phyloP scores from a whole-genome alignment of 768 basidiomycete genomes.

The Pholiota molesta region DNA sequence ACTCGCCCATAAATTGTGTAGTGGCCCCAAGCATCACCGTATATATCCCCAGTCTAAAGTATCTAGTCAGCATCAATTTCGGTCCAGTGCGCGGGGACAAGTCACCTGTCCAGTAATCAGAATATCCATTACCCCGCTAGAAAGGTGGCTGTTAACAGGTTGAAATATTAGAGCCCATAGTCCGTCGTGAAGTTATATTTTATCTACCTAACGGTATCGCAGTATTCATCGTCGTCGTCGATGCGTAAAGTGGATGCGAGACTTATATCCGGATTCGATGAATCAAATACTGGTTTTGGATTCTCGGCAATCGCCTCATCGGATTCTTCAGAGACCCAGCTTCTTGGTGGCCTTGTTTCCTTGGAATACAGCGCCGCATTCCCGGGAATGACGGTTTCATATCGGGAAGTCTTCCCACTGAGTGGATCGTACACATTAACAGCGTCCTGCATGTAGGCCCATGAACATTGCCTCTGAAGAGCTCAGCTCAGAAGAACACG shows the following conservation, averaged over 20 bases:
- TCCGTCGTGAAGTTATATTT: neutral
- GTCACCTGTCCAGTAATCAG: constrained; percentile 54
- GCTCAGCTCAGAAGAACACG: constrained; percentile 2
- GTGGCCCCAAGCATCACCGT: constrained; percentile 54
- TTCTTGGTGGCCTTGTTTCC: constrained; percentile 22
- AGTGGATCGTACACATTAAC: constrained; percentile 44
- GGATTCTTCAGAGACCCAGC: constrained; percentile 23
- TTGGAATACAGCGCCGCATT: constrained; percentile 40
- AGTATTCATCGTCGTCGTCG: constrained; percentile 43
- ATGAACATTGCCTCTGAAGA: neutral
- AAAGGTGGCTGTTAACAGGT: constrained; percentile 25
- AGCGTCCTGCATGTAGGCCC: constrained; percentile 36
- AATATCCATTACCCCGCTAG: constrained; percentile 51
- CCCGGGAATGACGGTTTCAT: constrained; percentile 47
- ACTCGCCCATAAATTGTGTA: constrained; percentile 49
- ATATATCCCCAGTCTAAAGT: constrained; percentile 42
- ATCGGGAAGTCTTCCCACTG: constrained; percentile 40
- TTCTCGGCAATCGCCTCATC: constrained; percentile 36
- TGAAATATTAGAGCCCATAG: neutral
- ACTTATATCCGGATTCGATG: constrained; percentile 15
- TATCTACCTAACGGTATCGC: constrained; percentile 34
- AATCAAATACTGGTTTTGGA: constrained; percentile 18
- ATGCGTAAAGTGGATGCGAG: constrained; percentile 20
- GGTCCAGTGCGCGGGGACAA: neutral
- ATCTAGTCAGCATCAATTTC: neutral